These are phyloP conservation scores for Abrus precatorius DNA, from an alignment of 306 rosid genomes.

Conservation along the genomic window DNA sequence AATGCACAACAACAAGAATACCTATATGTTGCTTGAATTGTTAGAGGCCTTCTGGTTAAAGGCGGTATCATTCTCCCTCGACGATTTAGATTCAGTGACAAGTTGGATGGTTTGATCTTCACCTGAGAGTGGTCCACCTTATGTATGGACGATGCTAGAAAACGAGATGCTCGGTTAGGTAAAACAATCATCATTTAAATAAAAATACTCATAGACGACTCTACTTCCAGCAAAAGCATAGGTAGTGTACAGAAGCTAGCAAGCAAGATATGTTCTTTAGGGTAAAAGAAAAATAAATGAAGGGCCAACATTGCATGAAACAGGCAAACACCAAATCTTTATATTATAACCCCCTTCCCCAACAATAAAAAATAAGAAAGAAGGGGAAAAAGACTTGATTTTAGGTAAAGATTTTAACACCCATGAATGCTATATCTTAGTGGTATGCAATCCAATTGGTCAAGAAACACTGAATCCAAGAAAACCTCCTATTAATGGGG, in stretches of 20 bases:
- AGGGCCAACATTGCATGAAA: neutral
- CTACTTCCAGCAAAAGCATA: slow-evolving; percentile 52
- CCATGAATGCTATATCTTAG: neutral
- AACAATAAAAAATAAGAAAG: neutral
- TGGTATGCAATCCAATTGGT: neutral
- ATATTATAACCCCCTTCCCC: neutral
- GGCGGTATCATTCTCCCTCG: slow-evolving; percentile 52
- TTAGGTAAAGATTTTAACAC: neutral
- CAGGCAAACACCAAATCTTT: neutral
- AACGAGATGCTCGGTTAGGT: neutral
- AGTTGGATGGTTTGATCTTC: slow-evolving; percentile 54
- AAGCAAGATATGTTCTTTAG: slow-evolving; percentile 1
- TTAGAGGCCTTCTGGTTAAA: slow-evolving; percentile 59
- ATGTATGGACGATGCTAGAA: slow-evolving; percentile 60
- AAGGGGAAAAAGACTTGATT: neutral
- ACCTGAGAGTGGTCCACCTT: slow-evolving; percentile 52
- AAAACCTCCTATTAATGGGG: slow-evolving; percentile 9
- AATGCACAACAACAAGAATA: slow-evolving; percentile 44
- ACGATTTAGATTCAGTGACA: slow-evolving; percentile 52
- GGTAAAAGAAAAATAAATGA: slow-evolving; percentile 2
- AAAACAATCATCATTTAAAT: neutral
- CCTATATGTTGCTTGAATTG: slow-evolving; percentile 85
- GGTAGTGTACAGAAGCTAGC: neutral
- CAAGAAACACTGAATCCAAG: neutral
- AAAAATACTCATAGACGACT: slow-evolving; percentile 36